Conservation (phyloP, 768 basidiomycete genomes). For the Rhodocollybia butyracea region DNA sequence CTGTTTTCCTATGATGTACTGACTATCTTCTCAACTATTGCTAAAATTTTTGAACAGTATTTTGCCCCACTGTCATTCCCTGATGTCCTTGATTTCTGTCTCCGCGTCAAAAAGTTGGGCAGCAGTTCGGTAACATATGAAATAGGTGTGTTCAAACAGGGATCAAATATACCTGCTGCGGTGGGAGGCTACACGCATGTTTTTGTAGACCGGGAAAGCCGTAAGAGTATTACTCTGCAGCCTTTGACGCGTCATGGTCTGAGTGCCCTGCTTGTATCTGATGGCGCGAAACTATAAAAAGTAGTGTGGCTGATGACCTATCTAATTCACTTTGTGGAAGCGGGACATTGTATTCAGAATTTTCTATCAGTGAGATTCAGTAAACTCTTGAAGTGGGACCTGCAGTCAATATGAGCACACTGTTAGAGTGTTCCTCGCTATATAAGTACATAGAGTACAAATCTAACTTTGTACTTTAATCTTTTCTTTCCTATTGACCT, state of each 20-base stretch:
- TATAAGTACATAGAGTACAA: too few species aligned
- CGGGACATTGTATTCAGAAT: too few species aligned
- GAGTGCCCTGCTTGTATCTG: background rate
- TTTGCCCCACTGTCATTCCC: slow-evolving; percentile 75
- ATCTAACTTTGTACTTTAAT: too few species aligned
- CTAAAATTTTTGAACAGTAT: slow-evolving; percentile 39
- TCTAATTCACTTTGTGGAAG: too few species aligned
- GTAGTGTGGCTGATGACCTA: too few species aligned
- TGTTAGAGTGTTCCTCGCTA: too few species aligned
- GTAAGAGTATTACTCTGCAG: slow-evolving; percentile 54
- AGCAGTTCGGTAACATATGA: slow-evolving; percentile 78
- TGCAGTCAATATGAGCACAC: too few species aligned
- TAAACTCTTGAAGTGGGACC: too few species aligned
- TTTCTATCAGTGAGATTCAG: too few species aligned
- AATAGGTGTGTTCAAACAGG: slow-evolving; percentile 68
- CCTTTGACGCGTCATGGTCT: slow-evolving; percentile 44
- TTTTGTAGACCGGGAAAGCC: slow-evolving; percentile 62
- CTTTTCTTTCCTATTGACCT: too few species aligned
- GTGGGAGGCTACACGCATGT: slow-evolving; percentile 76
- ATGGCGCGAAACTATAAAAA: background rate
- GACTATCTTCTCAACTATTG: background rate
- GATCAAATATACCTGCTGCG: slow-evolving; percentile 33
- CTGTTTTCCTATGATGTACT: too few species aligned
- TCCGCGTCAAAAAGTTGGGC: slow-evolving; percentile 66
- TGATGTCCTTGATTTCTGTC: slow-evolving; percentile 62